Evolutionary conservation across 768 basidiomycete species (phyloP).

Genomic region (Kwoniella dendrophila): DNA sequence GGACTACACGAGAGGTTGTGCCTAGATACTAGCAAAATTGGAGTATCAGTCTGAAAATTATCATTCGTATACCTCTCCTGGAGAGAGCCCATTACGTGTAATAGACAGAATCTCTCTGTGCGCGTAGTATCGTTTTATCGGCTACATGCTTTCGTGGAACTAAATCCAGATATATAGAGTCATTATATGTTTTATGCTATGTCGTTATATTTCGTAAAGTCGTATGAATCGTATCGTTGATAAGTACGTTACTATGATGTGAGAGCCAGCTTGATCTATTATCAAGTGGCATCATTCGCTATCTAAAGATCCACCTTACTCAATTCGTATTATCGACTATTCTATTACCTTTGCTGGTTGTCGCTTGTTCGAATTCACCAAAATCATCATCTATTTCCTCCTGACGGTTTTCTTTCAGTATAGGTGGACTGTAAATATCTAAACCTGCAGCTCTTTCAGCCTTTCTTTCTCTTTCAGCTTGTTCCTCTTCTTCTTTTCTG

Average conservation of each 20-base stretch:
- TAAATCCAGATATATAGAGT: not conserved
- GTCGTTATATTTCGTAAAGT: not conserved
- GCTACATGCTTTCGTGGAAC: not conserved
- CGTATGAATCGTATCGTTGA: not conserved
- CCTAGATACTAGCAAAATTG: conserved; percentile 31
- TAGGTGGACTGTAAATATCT: not conserved
- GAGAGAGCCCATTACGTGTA: not conserved
- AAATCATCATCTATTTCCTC: conserved; percentile 17
- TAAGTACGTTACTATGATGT: not conserved
- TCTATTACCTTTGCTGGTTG: not conserved
- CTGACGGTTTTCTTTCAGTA: not conserved
- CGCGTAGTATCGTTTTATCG: not conserved
- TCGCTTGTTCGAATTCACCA: conserved; percentile 15
- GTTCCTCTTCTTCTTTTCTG: conserved; percentile 21
- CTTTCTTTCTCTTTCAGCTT: conserved; percentile 16
- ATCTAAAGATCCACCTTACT: not conserved
- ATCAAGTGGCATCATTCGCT: not conserved
- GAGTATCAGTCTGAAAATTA: too few relatives aligned
- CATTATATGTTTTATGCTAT: not conserved
- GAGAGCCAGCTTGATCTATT: not conserved
- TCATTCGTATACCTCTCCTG: too few relatives aligned
- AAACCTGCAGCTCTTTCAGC: conserved; percentile 1
- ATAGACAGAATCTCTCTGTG: not conserved
- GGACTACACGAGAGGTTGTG: conserved; percentile 54
- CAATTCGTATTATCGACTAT: not conserved